Conservation (phyloP, 768 basidiomycete species). For the Leccinum subgranulosum region DNA sequence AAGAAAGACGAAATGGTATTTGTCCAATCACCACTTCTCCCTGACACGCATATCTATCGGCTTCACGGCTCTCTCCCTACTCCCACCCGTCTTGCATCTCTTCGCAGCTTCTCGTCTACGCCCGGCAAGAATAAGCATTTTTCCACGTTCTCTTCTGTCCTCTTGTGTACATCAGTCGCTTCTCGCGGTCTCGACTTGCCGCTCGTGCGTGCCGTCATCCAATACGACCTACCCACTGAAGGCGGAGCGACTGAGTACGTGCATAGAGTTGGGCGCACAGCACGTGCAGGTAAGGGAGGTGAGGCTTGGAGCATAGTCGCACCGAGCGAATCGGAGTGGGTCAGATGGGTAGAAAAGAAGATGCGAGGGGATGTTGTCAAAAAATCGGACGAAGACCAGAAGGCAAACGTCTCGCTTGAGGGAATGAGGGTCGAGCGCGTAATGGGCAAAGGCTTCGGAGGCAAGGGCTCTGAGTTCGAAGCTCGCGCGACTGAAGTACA, state of each 20-base stretch:
- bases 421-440: conserved; percentile 67
- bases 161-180: conserved; percentile 95
- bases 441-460: conserved; percentile 81
- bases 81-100: conserved; percentile 70
- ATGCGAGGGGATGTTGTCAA: conserved; percentile 56
- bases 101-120: conserved; percentile 72
- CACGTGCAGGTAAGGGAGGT: conserved; percentile 92
- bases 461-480: conserved; percentile 77
- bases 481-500: conserved; percentile 93
- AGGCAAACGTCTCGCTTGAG: conserved; percentile 48
- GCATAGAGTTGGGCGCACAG: conserved; percentile 95
- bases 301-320: conserved; percentile 93
- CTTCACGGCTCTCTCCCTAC: conserved; percentile 92
- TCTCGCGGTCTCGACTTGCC: conserved; percentile 97
- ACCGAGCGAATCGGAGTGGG: conserved; percentile 87
- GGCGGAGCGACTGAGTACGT: conserved; percentile 95
- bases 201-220: conserved; percentile 89
- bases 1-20: conserved; percentile 44
- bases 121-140: conserved; percentile 30
- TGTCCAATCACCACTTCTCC: conserved; percentile 71
- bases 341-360: conserved; percentile 81
- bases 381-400: conserved; percentile 28
- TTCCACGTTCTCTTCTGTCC: conserved; percentile 54
- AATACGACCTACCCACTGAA: conserved; percentile 97
- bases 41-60: conserved; percentile 77